Evolutionary conservation across 164 flowering plant species (phyloP), one percentile per base, ranked within the genome.

Genomic region (Tetracentron sinense): DNA sequence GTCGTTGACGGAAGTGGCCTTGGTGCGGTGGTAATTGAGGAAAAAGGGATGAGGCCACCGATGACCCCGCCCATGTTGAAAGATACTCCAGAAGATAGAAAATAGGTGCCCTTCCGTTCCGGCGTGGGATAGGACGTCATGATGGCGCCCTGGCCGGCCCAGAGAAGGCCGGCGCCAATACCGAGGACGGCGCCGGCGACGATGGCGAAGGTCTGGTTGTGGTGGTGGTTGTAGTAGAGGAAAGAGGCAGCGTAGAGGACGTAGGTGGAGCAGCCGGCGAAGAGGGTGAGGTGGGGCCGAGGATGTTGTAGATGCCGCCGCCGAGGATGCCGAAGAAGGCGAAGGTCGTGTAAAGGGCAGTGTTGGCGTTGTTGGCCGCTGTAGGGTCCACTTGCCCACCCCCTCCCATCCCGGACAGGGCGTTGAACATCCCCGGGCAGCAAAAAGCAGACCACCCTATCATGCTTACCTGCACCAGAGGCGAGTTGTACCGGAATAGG

Each of bases 361-460:
- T 94, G 83, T 78, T 80, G 70, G 99, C 94, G 63, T 94, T 91
- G 84, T 94, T 82, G 47, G 92, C 79, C 23, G 93, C 99, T 10
- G 87, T 82, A 52, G 68, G 76, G 61, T 94, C 85, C 14, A 91
- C 84, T 63, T 91, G 99, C 8, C 99, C 99, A n/a, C 96, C 96
- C 8, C 93, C 99, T 10, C 97, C 99, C 97, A 91, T 85, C 66
- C 99, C 97, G 17, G 83, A 77, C 28, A 91, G 84, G 56, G 97
- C 97, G 61, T 91, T 91, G 82, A 87, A 94, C 99, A 94, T 91
- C 14, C 97, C 99, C 0, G 99, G 97, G 53, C 99, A 94, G 67
- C 99, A 94, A 74, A n/a, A 94, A 94, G 63, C 99, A 94, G 6
- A 94, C 96, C 1, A 89, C 0, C 97, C 99, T 15, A 89, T 91